Base-by-base conservation (phyloP, 495 filamentous ascomycete genomes). In the Mytilinidion resinicola region DNA sequence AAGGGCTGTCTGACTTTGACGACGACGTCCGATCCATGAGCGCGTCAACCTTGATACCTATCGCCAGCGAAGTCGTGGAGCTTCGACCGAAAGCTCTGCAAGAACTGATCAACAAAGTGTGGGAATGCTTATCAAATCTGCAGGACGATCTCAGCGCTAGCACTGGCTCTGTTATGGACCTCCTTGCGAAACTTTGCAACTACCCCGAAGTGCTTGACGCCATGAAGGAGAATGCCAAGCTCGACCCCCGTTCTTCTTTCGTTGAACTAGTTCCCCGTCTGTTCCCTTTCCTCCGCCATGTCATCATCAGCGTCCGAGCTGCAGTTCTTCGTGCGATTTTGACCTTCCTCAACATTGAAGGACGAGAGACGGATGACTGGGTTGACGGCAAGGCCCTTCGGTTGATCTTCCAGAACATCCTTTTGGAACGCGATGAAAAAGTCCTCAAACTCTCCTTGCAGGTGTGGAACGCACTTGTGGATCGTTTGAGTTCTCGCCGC, bases 21-120 rank as follows among this genome's bases (percentile, higher is more conserved):
- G 93, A 98, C 63, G 93, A 98, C 73, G 93, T 98, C 14, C 90
- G 93, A 59, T 87, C 93, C 52, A 90, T 97, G 68, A 96, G 93
- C 77, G 93, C 93, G 19, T 91, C 95, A 36, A 98, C 93, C 1
- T 77, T 98, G 41, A 93, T 96, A 44, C 93, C 93, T 8, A 95
- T 98, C 67, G 91, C 93, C 11, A 84, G 90, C 68, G 92, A 97
- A 65, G 90, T 97, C 64, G 91, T 98, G 56, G 82, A 78, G 52
- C 82, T 95, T 65, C 87, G 90, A 9, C 85, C 89, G 51, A 76
- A 74, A 39, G 85, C 88, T 34, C 80, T 98, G 36, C 80, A 87
- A 49, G 76, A 79, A 33, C 79, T 98, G 43, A 96, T 97, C 73
- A 84, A 87, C 69, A 93, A 96, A 61, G 91, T 98, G 25, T 98